phyloP scores from a whole-genome alignment of 805 yeast species.

The Tetrapisispora iriomotensis region DNA sequence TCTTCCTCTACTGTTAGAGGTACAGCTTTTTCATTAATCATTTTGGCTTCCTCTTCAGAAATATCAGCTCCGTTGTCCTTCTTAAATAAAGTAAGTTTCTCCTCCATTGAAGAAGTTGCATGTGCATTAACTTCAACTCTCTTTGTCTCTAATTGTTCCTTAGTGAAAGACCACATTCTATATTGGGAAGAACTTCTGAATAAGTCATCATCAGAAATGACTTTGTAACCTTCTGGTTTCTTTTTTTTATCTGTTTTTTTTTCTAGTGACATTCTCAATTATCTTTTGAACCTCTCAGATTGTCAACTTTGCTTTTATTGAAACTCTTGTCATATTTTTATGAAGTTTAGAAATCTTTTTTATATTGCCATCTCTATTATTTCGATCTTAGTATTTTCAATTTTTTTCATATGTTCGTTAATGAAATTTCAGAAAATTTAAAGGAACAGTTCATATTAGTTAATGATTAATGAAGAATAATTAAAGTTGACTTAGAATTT shows the following conservation, averaged over 20 bases:
- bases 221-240: slow-evolving; percentile 19
- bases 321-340: too few relatives aligned
- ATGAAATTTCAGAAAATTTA: too few relatives aligned
- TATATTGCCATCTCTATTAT: too few relatives aligned
- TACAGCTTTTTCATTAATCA: slow-evolving; percentile 26
- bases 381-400: too few relatives aligned
- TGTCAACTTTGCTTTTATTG: too few relatives aligned
- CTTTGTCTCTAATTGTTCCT: slow-evolving; percentile 41
- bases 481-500: background rate
- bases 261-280: background rate
- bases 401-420: too few relatives aligned
- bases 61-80: slow-evolving; percentile 19
- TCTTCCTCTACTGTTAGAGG: slow-evolving; percentile 64
- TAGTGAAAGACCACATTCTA: slow-evolving; percentile 74
- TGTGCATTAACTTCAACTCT: slow-evolving; percentile 43
- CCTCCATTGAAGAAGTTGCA: slow-evolving; percentile 35
- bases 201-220: slow-evolving; percentile 71
- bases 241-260: background rate
- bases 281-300: background rate
- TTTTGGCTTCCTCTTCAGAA: slow-evolving; percentile 25
- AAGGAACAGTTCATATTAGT: too few relatives aligned
- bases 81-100: slow-evolving; percentile 28
- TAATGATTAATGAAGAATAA: too few relatives aligned
- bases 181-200: slow-evolving; percentile 83
- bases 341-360: too few relatives aligned